These are phyloP conservation scores for Macroventuria anomochaeta DNA, from an alignment of 2,329 filamentous ascomycete genomes.

Conservation along the genomic window DNA sequence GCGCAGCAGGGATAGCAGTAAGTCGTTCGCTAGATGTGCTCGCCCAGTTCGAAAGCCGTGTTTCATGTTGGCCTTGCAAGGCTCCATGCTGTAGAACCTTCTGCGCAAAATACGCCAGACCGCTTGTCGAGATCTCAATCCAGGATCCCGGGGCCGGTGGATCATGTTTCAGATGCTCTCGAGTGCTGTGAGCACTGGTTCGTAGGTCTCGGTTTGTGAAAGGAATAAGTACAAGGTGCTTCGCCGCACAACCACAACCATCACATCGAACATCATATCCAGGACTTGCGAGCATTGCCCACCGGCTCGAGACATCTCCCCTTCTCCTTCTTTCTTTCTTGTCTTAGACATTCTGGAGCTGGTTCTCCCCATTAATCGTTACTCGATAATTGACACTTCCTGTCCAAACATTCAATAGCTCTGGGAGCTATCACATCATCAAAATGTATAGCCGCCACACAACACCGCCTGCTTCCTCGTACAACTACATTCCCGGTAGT, in stretches of 20 bases:
- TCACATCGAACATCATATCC: slow-evolving; percentile 14
- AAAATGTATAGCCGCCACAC: slow-evolving; percentile 54
- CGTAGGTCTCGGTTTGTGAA: slow-evolving; percentile 25
- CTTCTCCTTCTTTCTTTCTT: slow-evolving; percentile 44
- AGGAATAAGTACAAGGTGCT: slow-evolving; percentile 48
- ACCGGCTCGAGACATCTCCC: slow-evolving; percentile 50
- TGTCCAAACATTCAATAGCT: slow-evolving; percentile 29
- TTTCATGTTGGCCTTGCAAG: slow-evolving; percentile 45
- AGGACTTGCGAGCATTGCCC: slow-evolving; percentile 30
- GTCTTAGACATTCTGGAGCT: slow-evolving; percentile 53
- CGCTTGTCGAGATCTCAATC: slow-evolving; percentile 33
- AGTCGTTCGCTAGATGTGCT: slow-evolving; percentile 37
- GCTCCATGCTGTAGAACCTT: slow-evolving; percentile 36
- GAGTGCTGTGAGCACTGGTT: slow-evolving; percentile 46
- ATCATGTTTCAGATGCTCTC: slow-evolving; percentile 51
- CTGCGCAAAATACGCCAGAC: slow-evolving; percentile 41
- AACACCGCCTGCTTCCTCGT: slow-evolving; percentile 52
- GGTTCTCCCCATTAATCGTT: slow-evolving; percentile 52
- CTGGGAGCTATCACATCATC: slow-evolving; percentile 45
- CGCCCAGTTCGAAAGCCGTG: slow-evolving; percentile 44
- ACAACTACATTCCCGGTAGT: slow-evolving; percentile 49
- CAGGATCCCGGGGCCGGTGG: slow-evolving; percentile 38
- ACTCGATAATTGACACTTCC: slow-evolving; percentile 45
- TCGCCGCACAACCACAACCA: slow-evolving; percentile 43
- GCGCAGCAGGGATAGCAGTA: slow-evolving; percentile 31